A percentile compares a stretch with the other conserved stretches of the same genome.
These are phyloP conservation scores for Monosporascus sp. DNA, from an alignment of 2,329 filamentous ascomycete species.

Conservation along the genomic window DNA sequence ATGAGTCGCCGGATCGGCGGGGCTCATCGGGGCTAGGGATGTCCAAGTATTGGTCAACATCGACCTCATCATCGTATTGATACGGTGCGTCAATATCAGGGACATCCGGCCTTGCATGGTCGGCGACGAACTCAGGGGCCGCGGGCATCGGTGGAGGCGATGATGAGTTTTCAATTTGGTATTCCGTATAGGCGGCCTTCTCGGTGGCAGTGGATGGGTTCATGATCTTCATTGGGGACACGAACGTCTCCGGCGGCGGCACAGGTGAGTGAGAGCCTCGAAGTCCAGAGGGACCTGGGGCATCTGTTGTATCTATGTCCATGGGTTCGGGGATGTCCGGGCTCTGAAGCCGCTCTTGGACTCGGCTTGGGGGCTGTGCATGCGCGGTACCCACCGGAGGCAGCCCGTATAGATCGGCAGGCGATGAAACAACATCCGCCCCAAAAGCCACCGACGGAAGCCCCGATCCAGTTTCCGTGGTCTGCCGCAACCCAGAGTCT, in stretches of 20 bases:
- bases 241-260: conserved; percentile 22
- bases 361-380: conserved; percentile 18
- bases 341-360: conserved; percentile 27
- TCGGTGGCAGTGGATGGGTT: conserved; percentile 26
- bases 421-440: conserved; percentile 2
- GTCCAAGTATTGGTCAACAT: conserved; percentile 23
- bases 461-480: conserved; percentile 22
- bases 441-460: conserved; percentile 23
- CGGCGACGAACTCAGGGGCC: conserved; percentile 18
- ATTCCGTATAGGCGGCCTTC: conserved; percentile 27
- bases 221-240: conserved; percentile 29
- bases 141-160: conserved; percentile 22
- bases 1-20: conserved; percentile 23
- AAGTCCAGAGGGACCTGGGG: conserved; percentile 18
- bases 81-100: conserved; percentile 1
- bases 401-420: conserved; percentile 23
- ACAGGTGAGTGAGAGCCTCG: conserved; percentile 24
- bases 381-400: conserved; percentile 22
- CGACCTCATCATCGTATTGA: conserved; percentile 10
- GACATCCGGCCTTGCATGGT: conserved; percentile 13
- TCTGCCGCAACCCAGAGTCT: conserved; percentile 21
- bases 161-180: conserved; percentile 27
- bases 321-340: conserved; percentile 30
- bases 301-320: conserved; percentile 20
- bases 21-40: conserved; percentile 25